Base-by-base conservation (phyloP, 129 eudicot genomes). In the Artemisia argyi region DNA sequence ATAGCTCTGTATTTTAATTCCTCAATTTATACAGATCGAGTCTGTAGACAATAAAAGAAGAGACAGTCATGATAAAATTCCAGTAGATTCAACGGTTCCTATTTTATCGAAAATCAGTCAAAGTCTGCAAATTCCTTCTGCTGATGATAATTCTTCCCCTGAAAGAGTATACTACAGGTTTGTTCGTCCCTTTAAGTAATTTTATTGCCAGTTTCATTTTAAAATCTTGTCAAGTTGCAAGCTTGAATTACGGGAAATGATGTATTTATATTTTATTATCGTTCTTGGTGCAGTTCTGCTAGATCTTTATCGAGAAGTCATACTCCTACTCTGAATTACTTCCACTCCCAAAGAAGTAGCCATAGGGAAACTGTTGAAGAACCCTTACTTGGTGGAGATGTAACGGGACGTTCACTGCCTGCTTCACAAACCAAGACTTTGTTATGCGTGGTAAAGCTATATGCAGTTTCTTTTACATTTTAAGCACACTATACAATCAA, bases 271-370 rank as follows among this genome's bases (percentile, higher is more conserved):
- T 46, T 1, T 47, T 4, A 22, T 46, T 58, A 19, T 68, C n/a
- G 32, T 60, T 50, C 42, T n/a, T 70, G 76, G 12, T 49, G 75
- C 87, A 90, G 97, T 80, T 91, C 97, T 77, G 97, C 97, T 42
- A 85, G 97, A 85, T 91, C 95, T 24, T 78, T 91, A 72, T 73
- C 87, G 35, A 81, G 84, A 76, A 83, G 89, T 79, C 87, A 73
- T 68, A 83, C 91, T 61, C 91, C 89, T 46, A 52, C 86, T 1
- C 13, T 62, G 56, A 83, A 82, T 62, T 87, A 84, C 66, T 80
- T 53, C 81, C 75, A 17, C 12, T 48, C 77, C 32, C 80, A 79
- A 10, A 73, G 76, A 66, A 77, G 48, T 30, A n/a, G 53, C 42
- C 84, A 82, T 61, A 69, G 71, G 58, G 68, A 61, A 75, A 14